Evolutionary conservation across 805 yeast species (phyloP).

Genomic region (Cyberlindnera galapagoensis): DNA sequence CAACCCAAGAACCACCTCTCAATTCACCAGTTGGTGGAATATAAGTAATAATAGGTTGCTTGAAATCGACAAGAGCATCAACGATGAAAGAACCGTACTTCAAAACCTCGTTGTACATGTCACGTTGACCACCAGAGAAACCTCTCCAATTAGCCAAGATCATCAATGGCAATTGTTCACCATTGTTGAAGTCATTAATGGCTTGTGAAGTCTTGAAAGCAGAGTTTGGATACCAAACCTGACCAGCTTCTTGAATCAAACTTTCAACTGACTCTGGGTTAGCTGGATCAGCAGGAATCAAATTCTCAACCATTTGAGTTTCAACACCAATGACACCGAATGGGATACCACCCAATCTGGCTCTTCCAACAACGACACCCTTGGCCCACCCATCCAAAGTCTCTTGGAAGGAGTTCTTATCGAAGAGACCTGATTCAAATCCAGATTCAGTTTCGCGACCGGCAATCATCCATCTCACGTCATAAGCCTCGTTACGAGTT

Average conservation of each 20-base stretch:
- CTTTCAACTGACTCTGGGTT: conserved; percentile 91
- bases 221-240: conserved; percentile 99
- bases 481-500: conserved; percentile 63
- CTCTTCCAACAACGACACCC: conserved; percentile 98
- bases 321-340: conserved; percentile 98
- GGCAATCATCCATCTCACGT: conserved; percentile 90
- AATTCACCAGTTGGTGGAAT: conserved; percentile 98
- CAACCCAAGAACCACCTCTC: conserved; percentile 99
- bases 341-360: conserved; percentile 98
- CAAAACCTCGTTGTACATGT: conserved; percentile 97
- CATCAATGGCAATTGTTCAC: conserved; percentile 97
- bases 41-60: conserved; percentile 94
- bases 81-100: conserved; percentile 96
- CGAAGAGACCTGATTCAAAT: conserved; percentile 86
- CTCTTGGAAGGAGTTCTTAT: conserved; percentile 89
- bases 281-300: conserved; percentile 97
- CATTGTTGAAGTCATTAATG: conserved; percentile 92
- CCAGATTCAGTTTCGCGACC: conserved; percentile 72
- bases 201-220: conserved; percentile 99
- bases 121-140: conserved; percentile 99
- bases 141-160: conserved; percentile 99
- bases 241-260: conserved; percentile 92
- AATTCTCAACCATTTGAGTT: conserved; percentile 81
- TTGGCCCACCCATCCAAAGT: conserved; percentile 97
- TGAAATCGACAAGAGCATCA: conserved; percentile 91